Conservation (phyloP, 2,329 filamentous ascomycete genomes). For the Curvularia eragrostidis region DNA sequence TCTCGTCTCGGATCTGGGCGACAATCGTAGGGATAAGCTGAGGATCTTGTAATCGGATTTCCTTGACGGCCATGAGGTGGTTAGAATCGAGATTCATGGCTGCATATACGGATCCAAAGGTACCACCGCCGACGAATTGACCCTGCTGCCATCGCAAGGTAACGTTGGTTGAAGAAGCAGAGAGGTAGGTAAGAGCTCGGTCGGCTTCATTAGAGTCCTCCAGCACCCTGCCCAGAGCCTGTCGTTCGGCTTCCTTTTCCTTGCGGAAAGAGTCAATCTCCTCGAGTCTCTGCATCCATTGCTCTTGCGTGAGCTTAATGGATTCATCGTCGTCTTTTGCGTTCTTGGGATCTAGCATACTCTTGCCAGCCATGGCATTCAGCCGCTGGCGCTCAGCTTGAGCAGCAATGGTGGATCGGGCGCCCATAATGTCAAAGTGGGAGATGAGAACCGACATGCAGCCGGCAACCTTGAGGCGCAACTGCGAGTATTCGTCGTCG, state of each 20-base stretch:
- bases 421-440: slow-evolving; percentile 99
- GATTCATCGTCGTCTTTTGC: slow-evolving; percentile 86
- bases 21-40: slow-evolving; percentile 95
- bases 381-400: slow-evolving; percentile 90
- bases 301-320: slow-evolving; percentile 72
- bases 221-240: slow-evolving; percentile 86
- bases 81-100: slow-evolving; percentile 97
- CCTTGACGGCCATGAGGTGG: slow-evolving; percentile 97
- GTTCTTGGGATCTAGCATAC: slow-evolving; percentile 77
- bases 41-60: slow-evolving; percentile 95
- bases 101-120: slow-evolving; percentile 96
- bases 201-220: slow-evolving; percentile 97
- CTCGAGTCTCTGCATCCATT: slow-evolving; percentile 74
- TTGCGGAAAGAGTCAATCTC: slow-evolving; percentile 80
- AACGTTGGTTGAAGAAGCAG: slow-evolving; percentile 92
- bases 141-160: slow-evolving; percentile 98
- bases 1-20: slow-evolving; percentile 93
- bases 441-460: slow-evolving; percentile 98
- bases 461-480: slow-evolving; percentile 88
- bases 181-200: slow-evolving; percentile 90
- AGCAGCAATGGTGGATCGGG: slow-evolving; percentile 88
- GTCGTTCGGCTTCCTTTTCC: slow-evolving; percentile 81
- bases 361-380: slow-evolving; percentile 78
- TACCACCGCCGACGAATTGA: slow-evolving; percentile 96
- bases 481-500: slow-evolving; percentile 81